These are phyloP conservation scores for Chaetomium sp. DNA, from an alignment of 2,329 filamentous ascomycete genomes.

Conservation along the genomic window DNA sequence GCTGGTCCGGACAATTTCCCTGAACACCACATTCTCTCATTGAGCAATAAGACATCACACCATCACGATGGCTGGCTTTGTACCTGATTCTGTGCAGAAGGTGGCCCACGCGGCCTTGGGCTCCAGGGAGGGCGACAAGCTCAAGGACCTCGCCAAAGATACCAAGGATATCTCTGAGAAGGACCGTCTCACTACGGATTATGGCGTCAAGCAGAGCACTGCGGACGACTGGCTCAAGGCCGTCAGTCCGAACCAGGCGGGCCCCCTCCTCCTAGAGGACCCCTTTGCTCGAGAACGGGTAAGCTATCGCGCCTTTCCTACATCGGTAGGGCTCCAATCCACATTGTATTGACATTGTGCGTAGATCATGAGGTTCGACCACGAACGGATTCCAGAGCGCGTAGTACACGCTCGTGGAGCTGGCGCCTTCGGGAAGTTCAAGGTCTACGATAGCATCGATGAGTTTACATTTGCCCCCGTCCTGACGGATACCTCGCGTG, in stretches of 20 bases:
- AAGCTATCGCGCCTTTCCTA: background rate
- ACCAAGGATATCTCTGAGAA: conserved; percentile 53
- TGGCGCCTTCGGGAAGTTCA: conserved; percentile 48
- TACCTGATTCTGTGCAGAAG: conserved; percentile 19
- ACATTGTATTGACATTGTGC: background rate
- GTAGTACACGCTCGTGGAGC: conserved; percentile 30
- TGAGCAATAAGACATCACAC: background rate
- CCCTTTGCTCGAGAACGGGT: conserved; percentile 65
- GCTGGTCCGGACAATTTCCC: too few relatives aligned
- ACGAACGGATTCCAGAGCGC: conserved; percentile 35
- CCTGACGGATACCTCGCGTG: conserved; percentile 29
- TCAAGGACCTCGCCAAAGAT: conserved; percentile 52
- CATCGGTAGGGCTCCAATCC: background rate
- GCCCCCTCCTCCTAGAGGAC: conserved; percentile 66
- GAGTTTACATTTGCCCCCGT: conserved; percentile 59
- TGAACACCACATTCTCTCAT: background rate
- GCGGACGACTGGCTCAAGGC: conserved; percentile 74
- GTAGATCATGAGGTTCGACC: conserved; percentile 72
- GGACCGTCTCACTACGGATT: conserved; percentile 66
- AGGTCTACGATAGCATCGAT: conserved; percentile 53
- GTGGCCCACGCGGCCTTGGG: conserved; percentile 36
- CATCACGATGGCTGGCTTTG: conserved; percentile 2
- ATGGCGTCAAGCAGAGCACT: conserved; percentile 64
- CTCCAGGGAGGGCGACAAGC: conserved; percentile 44
- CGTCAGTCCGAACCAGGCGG: conserved; percentile 54